A percentile compares a stretch with the other conserved stretches of the same genome.
phyloP scores from a whole-genome alignment of 352 stramenopile species.

The Pythium guiyangense region DNA sequence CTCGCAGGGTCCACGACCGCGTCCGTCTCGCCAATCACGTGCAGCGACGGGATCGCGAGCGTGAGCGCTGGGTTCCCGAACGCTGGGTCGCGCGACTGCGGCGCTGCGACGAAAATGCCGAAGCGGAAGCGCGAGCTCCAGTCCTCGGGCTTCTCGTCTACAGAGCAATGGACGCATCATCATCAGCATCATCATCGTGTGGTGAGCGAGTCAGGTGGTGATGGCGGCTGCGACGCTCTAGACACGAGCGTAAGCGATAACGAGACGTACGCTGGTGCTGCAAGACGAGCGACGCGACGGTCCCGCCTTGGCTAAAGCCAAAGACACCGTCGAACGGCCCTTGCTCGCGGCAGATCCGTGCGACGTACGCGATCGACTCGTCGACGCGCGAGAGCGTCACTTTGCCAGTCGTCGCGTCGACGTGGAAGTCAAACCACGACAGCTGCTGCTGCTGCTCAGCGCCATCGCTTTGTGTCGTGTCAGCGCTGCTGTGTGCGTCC shows the following conservation, averaged over 20 bases:
- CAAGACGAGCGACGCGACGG: slow-evolving; percentile 61
- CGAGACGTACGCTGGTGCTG: slow-evolving; percentile 56
- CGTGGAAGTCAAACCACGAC: slow-evolving; percentile 70
- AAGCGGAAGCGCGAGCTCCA: slow-evolving; percentile 66
- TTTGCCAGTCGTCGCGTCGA: slow-evolving; percentile 35
- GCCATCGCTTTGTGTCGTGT: slow-evolving; percentile 20
- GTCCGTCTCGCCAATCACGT: slow-evolving; percentile 81
- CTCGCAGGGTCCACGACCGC: slow-evolving; percentile 51
- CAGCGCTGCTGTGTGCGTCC: slow-evolving; percentile 6
- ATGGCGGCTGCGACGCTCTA: too few relatives aligned
- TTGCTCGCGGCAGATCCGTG: slow-evolving; percentile 50
- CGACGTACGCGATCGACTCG: slow-evolving; percentile 67
- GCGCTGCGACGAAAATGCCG: slow-evolving; percentile 69
- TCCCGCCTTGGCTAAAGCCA: slow-evolving; percentile 81
- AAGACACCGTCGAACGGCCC: slow-evolving; percentile 86
- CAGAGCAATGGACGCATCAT: too few relatives aligned
- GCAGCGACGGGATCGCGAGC: slow-evolving; percentile 63
- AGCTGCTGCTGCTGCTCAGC: slow-evolving; percentile 36
- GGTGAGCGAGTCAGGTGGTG: background rate
- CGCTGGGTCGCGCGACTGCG: slow-evolving; percentile 32
- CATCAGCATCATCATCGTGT: background rate
- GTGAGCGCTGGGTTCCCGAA: slow-evolving; percentile 34
- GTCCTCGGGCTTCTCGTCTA: slow-evolving; percentile 34
- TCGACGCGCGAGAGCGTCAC: slow-evolving; percentile 43
- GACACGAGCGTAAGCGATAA: background rate